Conservation (phyloP, 2,329 filamentous ascomycete species). For the Xylariales sp. region DNA sequence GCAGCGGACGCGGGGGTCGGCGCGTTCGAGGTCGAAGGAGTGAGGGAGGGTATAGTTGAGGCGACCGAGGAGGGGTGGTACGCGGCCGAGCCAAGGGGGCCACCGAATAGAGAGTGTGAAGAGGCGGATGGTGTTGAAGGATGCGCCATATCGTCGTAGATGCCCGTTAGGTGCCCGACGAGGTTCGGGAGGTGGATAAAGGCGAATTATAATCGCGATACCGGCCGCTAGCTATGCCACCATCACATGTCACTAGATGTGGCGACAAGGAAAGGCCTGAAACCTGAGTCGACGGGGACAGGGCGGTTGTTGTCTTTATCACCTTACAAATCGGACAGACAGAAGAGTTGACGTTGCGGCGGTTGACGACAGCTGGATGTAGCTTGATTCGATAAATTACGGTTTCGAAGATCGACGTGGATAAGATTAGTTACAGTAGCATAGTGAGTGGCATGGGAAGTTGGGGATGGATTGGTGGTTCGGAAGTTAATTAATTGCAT, state of each 20-base stretch:
- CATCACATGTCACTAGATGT: conserved; percentile 28
- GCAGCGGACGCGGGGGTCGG: conserved; percentile 62
- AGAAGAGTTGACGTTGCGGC: neutral
- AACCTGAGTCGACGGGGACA: neutral
- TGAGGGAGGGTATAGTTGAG: conserved; percentile 44
- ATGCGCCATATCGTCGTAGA: conserved; percentile 43
- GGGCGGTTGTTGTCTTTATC: neutral
- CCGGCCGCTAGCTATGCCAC: conserved; percentile 25
- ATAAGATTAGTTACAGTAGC: neutral
- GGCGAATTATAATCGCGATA: conserved; percentile 18
- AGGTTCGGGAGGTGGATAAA: conserved; percentile 3
- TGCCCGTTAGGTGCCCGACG: too few species aligned
- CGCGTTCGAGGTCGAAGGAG: conserved; percentile 52
- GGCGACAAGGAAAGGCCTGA: conserved; percentile 1
- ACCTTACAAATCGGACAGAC: neutral
- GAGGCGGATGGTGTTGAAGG: conserved; percentile 43
- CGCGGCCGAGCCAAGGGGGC: conserved; percentile 41
- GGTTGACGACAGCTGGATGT: conserved; percentile 13
- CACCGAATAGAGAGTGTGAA: conserved; percentile 50
- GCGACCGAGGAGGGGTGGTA: conserved; percentile 45
- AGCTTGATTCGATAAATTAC: neutral
- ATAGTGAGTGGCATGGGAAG: neutral
- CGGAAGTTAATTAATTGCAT: neutral
- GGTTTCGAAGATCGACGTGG: conserved; percentile 18
- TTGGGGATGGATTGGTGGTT: conserved; percentile 12